phyloP scores from a whole-genome alignment of 768 basidiomycete species.

The Baorangia bicolor region DNA sequence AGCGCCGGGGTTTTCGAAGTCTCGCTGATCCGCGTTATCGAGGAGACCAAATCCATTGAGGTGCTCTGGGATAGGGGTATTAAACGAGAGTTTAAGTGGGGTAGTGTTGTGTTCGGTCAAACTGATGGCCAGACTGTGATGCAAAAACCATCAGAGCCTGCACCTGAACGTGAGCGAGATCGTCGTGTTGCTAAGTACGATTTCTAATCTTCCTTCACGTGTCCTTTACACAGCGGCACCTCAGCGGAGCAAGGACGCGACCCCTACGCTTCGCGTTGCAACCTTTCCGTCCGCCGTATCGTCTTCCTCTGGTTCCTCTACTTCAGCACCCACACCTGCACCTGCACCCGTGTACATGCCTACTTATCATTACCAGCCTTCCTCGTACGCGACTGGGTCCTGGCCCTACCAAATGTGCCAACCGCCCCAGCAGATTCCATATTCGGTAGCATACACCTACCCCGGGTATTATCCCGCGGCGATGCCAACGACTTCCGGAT shows the following conservation, averaged over 20 bases:
- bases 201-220: slow-evolving; percentile 10
- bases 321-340: slow-evolving; percentile 15
- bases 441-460: slow-evolving; percentile 20
- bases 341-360: slow-evolving; percentile 22
- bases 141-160: slow-evolving; percentile 65
- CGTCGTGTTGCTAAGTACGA: neutral
- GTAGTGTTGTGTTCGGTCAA: slow-evolving; percentile 73
- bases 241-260: slow-evolving; percentile 9
- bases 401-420: slow-evolving; percentile 35
- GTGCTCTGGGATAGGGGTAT: slow-evolving; percentile 78
- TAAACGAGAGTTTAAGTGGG: slow-evolving; percentile 82
- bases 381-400: slow-evolving; percentile 26
- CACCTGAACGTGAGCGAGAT: slow-evolving; percentile 45
- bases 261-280: slow-evolving; percentile 22
- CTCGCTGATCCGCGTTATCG: slow-evolving; percentile 66
- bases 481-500: slow-evolving; percentile 8
- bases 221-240: slow-evolving; percentile 14
- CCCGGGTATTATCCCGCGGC: slow-evolving; percentile 25
- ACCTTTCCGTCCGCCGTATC: slow-evolving; percentile 23
- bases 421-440: slow-evolving; percentile 18
- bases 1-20: slow-evolving; percentile 87
- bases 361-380: slow-evolving; percentile 21
- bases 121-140: slow-evolving; percentile 63
- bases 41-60: slow-evolving; percentile 68
- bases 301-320: slow-evolving; percentile 22